Evolutionary conservation across 208 protist species (phyloP).

Genomic region (Porcisia deanei): DNA sequence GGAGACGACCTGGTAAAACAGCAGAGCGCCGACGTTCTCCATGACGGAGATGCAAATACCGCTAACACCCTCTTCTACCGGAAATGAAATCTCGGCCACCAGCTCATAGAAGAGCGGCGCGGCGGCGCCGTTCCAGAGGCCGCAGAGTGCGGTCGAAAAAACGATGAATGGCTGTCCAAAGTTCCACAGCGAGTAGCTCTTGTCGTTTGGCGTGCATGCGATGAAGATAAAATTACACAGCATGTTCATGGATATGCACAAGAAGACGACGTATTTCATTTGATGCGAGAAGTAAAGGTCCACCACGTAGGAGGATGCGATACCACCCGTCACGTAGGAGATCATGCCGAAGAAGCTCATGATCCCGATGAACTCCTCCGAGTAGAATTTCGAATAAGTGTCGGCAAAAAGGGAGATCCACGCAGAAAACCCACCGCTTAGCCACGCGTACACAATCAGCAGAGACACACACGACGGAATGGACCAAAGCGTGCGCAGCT

Average conservation of each 20-base stretch:
- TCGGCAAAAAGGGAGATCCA: conserved; percentile 88
- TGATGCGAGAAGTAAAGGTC: conserved; percentile 83
- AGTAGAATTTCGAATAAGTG: conserved; percentile 66
- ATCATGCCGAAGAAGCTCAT: conserved; percentile 88
- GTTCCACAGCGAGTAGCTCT: conserved; percentile 71
- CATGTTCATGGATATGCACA: conserved; percentile 82
- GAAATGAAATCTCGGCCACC: conserved; percentile 84
- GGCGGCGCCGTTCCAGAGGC: conserved; percentile 87
- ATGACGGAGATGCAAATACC: conserved; percentile 80
- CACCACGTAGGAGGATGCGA: conserved; percentile 75
- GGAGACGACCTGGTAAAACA: conserved; percentile 84
- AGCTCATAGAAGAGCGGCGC: conserved; percentile 89
- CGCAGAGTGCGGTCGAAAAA: conserved; percentile 71
- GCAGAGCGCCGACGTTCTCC: conserved; percentile 81
- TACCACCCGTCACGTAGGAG: conserved; percentile 72
- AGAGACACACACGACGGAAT: conserved; percentile 78
- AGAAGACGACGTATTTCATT: conserved; percentile 92
- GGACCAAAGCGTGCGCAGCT: conserved; percentile 56
- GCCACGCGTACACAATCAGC: conserved; percentile 83
- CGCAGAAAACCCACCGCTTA: conserved; percentile 79
- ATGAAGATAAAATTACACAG: conserved; percentile 82
- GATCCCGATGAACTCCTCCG: conserved; percentile 73
- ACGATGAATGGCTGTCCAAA: conserved; percentile 70
- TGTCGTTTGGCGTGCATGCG: conserved; percentile 75
- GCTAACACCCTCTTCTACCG: conserved; percentile 85